phyloP scores from a whole-genome alignment of 345 rosid genomes.

The Carallia brachiata region DNA sequence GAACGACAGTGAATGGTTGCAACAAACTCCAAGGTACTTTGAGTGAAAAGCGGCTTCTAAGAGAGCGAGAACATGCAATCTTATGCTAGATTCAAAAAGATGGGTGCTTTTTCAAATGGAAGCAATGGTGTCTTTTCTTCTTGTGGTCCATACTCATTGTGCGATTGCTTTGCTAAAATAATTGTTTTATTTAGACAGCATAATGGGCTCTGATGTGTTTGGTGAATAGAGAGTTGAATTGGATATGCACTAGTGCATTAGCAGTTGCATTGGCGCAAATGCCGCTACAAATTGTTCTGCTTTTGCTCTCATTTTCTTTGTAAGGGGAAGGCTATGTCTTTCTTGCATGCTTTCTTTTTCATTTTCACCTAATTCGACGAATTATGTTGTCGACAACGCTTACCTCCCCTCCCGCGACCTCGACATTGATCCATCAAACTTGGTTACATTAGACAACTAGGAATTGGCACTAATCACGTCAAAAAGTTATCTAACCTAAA shows the following conservation, averaged over 20 bases:
- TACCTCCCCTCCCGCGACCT: slow-evolving; percentile 20
- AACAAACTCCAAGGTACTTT: neutral
- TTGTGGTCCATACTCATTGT: neutral
- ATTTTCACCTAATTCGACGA: slow-evolving; percentile 14
- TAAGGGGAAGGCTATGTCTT: slow-evolving; percentile 29
- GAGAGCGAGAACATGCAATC: neutral
- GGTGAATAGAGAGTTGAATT: slow-evolving; percentile 19
- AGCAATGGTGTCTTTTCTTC: neutral
- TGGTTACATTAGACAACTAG: neutral
- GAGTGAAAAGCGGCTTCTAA: neutral
- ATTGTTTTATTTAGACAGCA: neutral
- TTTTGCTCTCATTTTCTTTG: slow-evolving; percentile 13
- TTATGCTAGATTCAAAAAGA: neutral
- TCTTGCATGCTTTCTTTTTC: slow-evolving; percentile 18
- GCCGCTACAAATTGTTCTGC: slow-evolving; percentile 21
- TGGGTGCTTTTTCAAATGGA: neutral
- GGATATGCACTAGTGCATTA: slow-evolving; percentile 6
- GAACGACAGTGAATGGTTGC: neutral
- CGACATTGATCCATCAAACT: slow-evolving; percentile 3
- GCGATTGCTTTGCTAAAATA: neutral
- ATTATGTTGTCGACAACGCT: too few relatives aligned
- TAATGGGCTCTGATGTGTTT: slow-evolving; percentile 15
- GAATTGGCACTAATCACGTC: too few relatives aligned
- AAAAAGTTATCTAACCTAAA: too few relatives aligned
- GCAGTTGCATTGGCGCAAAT: slow-evolving; percentile 23